Evolutionary conservation across 164 flowering plant genomes (phyloP).

Genomic region (Pachysandra terminalis): DNA sequence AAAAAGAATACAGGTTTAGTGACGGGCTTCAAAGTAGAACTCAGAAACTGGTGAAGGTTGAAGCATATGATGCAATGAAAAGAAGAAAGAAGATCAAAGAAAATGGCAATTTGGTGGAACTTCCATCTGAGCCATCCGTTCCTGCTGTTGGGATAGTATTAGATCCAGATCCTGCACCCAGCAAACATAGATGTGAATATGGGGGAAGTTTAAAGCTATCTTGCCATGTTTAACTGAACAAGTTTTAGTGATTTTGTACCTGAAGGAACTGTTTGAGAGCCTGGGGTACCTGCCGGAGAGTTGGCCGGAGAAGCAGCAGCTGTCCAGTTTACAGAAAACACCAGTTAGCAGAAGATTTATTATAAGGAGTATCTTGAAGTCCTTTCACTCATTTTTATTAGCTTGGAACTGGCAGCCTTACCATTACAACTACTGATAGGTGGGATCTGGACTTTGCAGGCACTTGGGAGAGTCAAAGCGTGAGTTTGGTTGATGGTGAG

Average conservation of each 20-base stretch:
- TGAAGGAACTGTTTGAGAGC: constrained; percentile 34
- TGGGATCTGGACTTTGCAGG: constrained; percentile 79
- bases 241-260: constrained; percentile 32
- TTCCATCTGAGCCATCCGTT: constrained; percentile 41
- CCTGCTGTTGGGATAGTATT: constrained; percentile 38
- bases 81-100: constrained; percentile 33
- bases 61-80: constrained; percentile 38
- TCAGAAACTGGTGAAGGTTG: constrained; percentile 25
- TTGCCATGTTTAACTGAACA: constrained; percentile 16
- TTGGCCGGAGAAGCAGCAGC: constrained; percentile 49
- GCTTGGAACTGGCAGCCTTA: constrained; percentile 11
- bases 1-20: not conserved
- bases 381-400: not conserved
- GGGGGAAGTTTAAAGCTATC: not conserved
- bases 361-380: not conserved
- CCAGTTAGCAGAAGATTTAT: not conserved
- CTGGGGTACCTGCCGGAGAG: constrained; percentile 40
- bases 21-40: not conserved
- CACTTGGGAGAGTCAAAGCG: constrained; percentile 60
- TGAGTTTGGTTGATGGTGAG: constrained; percentile 65
- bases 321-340: constrained; percentile 14
- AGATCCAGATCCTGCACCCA: constrained; percentile 40
- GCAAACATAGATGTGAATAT: not conserved
- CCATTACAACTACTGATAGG: constrained; percentile 56
- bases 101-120: constrained; percentile 30